These are phyloP conservation scores for Scheffersomyces titani DNA, from an alignment of 1,139 yeast genomes.

Conservation along the genomic window DNA sequence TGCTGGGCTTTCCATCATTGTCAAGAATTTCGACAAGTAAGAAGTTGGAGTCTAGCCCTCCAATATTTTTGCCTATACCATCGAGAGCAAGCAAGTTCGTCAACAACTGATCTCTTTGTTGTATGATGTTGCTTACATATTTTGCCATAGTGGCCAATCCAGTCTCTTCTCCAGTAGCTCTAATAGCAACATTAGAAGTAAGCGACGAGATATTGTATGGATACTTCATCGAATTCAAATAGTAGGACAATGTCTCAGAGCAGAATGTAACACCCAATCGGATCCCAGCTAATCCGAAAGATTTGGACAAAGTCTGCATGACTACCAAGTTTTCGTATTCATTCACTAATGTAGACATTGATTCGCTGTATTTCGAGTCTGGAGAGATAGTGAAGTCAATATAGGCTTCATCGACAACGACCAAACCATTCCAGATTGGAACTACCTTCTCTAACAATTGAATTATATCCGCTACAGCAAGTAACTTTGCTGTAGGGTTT, in stretches of 20 bases:
- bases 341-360: slow-evolving; percentile 80
- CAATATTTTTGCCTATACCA: slow-evolving; percentile 73
- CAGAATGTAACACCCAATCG: slow-evolving; percentile 83
- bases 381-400: slow-evolving; percentile 65
- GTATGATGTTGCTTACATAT: slow-evolving; percentile 50
- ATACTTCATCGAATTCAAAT: slow-evolving; percentile 87
- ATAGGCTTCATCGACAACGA: slow-evolving; percentile 93
- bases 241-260: slow-evolving; percentile 55
- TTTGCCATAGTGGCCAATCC: slow-evolving; percentile 63
- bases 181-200: slow-evolving; percentile 72
- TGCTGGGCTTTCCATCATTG: slow-evolving; percentile 61
- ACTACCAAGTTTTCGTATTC: slow-evolving; percentile 83
- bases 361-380: slow-evolving; percentile 35
- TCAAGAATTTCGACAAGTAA: slow-evolving; percentile 70
- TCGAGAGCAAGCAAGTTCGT: slow-evolving; percentile 52
- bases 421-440: slow-evolving; percentile 67
- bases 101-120: slow-evolving; percentile 58
- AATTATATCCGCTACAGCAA: slow-evolving; percentile 51
- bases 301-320: slow-evolving; percentile 87
- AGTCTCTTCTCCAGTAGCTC: slow-evolving; percentile 59
- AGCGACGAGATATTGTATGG: slow-evolving; percentile 91
- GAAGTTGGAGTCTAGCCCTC: slow-evolving; percentile 90
- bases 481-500: slow-evolving; percentile 81
- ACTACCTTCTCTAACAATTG: slow-evolving; percentile 45
- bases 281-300: slow-evolving; percentile 95